These are phyloP conservation scores for Yarrowia sp. DNA, from an alignment of 805 yeast genomes.

Conservation along the genomic window DNA sequence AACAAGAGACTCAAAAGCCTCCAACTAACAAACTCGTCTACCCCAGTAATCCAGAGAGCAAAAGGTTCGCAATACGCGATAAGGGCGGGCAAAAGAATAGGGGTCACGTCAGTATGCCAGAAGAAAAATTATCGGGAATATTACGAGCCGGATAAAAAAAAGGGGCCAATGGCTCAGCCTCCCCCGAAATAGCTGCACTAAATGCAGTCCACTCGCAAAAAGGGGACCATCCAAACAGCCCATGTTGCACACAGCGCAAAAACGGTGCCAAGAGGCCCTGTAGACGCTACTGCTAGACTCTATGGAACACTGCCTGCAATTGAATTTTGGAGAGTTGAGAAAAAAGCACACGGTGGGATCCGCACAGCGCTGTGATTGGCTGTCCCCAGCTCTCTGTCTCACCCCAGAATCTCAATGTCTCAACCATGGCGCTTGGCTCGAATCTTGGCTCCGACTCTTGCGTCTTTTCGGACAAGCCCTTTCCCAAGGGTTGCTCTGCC, in stretches of 20 bases:
- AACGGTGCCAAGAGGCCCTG: background rate
- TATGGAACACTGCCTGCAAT: too few species aligned
- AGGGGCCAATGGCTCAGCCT: too few species aligned
- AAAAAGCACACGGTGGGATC: background rate
- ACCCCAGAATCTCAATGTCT: slow-evolving; percentile 13
- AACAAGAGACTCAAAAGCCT: background rate
- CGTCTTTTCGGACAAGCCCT: background rate
- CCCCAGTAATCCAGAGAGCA: too few species aligned
- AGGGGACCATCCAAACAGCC: background rate
- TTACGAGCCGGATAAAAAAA: background rate
- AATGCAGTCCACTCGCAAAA: background rate
- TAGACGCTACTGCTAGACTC: too few species aligned
- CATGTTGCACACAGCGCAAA: background rate
- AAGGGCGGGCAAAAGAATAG: too few species aligned
- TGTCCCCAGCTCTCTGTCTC: background rate
- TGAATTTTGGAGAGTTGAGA: too few species aligned
- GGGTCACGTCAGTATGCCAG: too few species aligned
- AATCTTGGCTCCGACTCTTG: background rate
- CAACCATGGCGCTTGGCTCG: background rate
- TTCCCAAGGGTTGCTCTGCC: slow-evolving; percentile 11
- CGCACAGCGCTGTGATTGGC: background rate
- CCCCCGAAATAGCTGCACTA: too few species aligned
- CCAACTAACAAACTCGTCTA: too few species aligned
- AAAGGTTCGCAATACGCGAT: background rate
- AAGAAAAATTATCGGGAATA: background rate